Base-by-base conservation (phyloP, 192 early-diverging fungal species). In the Coemansia asiatica region DNA sequence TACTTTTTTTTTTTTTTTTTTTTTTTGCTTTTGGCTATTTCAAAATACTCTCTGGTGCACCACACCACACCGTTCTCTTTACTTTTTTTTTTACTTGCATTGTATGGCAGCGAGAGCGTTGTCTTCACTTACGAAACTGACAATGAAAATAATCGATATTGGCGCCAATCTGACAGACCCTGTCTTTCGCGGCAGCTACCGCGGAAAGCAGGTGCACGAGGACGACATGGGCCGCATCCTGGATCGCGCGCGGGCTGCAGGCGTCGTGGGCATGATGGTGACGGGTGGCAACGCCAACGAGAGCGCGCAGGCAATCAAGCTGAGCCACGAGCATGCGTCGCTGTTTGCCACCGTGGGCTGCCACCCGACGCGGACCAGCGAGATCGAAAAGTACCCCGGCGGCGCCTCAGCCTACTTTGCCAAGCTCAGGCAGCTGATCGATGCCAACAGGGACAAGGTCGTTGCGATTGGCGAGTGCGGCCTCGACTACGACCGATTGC, bases 401-500 rank as follows among this genome's bases (percentile, higher is more conserved):
- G 90, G 89, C 10, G 87, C 89, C 3, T 80, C 88, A 10, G 84
- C 69, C 10, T 95, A 94, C 61, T 88, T 86, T 60, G 61, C 75
- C 25, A 72, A 60, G 19, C 68, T 91, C 22, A 74, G 82, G 35
- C 64, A 79, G 6, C 60, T 75, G 25, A 77, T 74, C 29, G 66
- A 76, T 18, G 31, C 27, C 2, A 72, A 81, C 23, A 68, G 69
- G 19, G 79, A 70, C 53, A 84, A 85, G 38, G 85, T 98, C 0
- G 92, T 95, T 2, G 97, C 95, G 2, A 85, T 98, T 67, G 97
- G 97, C 31, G 97, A 98, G 66, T 95, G 92, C 64, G 97, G 97
- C 10, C 83, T 85, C 67, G 97, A 98, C 72, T 98, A 96, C 72
- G 96, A 98, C 71, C 87, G 97, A 7, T 75, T 91, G 49, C 83